Conservation (phyloP, 176 grass and related monocot genomes). For the Triticum turgidum region DNA sequence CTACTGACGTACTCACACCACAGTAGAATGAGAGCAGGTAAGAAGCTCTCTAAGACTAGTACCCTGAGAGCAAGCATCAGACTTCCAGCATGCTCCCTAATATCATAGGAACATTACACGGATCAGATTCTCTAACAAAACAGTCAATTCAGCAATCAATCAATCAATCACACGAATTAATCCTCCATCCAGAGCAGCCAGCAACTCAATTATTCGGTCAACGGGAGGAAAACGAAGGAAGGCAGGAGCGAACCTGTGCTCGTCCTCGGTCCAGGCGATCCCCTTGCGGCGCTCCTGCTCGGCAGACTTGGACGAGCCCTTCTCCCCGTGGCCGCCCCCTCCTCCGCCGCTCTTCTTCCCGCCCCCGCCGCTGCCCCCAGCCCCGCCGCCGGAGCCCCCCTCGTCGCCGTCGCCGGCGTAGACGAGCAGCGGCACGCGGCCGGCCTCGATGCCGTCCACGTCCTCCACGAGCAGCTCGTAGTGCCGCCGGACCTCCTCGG, state of each 20-base stretch:
- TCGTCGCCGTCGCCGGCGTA: constrained; percentile 52
- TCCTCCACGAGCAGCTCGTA: constrained; percentile 82
- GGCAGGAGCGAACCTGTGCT: constrained; percentile 65
- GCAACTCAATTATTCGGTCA: neutral
- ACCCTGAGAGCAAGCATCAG: neutral
- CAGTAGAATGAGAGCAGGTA: neutral
- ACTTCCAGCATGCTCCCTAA: neutral
- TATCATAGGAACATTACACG: neutral
- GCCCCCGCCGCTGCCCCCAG: constrained; percentile 28
- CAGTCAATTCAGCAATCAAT: constrained; percentile 29
- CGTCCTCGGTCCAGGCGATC: constrained; percentile 97
- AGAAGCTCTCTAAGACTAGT: neutral
- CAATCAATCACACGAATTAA: neutral
- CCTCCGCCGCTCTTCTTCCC: constrained; percentile 12
- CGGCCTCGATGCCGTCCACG: constrained; percentile 66
- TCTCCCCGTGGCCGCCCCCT: constrained; percentile 32
- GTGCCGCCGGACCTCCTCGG: constrained; percentile 76
- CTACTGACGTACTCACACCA: neutral
- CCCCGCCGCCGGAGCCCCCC: constrained; percentile 31
- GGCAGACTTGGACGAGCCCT: constrained; percentile 58
- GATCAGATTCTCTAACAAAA: constrained; percentile 14
- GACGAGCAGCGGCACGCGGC: constrained; percentile 65
- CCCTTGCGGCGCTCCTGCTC: constrained; percentile 91
- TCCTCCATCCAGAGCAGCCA: neutral
- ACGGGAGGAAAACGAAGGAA: neutral